phyloP scores from a whole-genome alignment of 176 grass and related monocot species.

The Hordeum vulgare region MorexV3_pseudomolecules_assembly NC_058521.1:520795600-520796099 shows the following conservation, averaged over 20 bases:
- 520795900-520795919: not conserved
- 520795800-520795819: not conserved
- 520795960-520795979: not conserved
- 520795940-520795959: not conserved
- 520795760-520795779: slow-evolving; percentile 57
- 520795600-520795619: not conserved
- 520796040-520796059: too few relatives aligned
- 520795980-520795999: too few relatives aligned
- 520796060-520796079: too few relatives aligned
- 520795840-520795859: not conserved
- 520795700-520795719: slow-evolving; percentile 59
- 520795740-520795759: slow-evolving; percentile 82
- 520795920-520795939: not conserved
- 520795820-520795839: not conserved
- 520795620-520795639: not conserved
- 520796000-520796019: too few relatives aligned
- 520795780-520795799: not conserved
- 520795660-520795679: slow-evolving; percentile 63
- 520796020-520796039: too few relatives aligned
- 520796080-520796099: too few relatives aligned
- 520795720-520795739: slow-evolving; percentile 68
- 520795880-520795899: not conserved
- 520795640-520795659: slow-evolving; percentile 8
- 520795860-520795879: not conserved
- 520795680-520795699: slow-evolving; percentile 39